Evolutionary conservation across 805 yeast genomes (phyloP), one percentile per base, ranked within the genome.

Genomic region (Saccharomycopsis fodiens): DNA sequence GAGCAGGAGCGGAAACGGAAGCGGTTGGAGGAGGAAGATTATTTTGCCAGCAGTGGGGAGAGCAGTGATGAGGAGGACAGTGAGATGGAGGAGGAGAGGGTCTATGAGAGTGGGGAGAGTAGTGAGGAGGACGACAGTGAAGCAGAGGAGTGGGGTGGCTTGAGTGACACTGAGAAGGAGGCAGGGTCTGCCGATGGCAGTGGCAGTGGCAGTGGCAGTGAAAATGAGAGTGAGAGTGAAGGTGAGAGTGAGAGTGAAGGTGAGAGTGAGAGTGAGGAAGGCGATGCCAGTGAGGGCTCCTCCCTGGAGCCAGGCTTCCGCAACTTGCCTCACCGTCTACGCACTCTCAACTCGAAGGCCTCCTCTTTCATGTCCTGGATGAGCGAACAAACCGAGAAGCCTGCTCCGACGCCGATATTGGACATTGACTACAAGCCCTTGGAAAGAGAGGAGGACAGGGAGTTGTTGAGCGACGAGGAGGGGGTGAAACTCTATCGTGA

Each of bases 361-460:
- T 68, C 70, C 31, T 74, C 78, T 15, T 93, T 93, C 69, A 85
- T 85, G 62, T 74, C 75, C 16, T 93, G 98, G 97, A 96, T 96
- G 0, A 85, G 81, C 53, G 64, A 72, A 30, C 85, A 84, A 56
- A 75, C 80, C 3, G 76, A 82, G 47, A 69, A 73, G 40, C 68
- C 78, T 3, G 74, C 69, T 2, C 68, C 74, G 2, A 70, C 67
- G 1, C 83, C 85, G 2, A 61, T 63, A 29, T 60, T 73, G 20
- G 59, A 70, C 13, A 69, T 68, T 17, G 66, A 74, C 15, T 78
- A 79, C 48, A 69, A 73, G 47, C 80, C 77, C 4, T 64, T 78
- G 3, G 69, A 74, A 0, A 76, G 89, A 39, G 67, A 72, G 12
- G 95, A 84, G 56, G 97, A 89, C 59, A 54, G 74, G 7, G 87